phyloP scores from a whole-genome alignment of 495 filamentous ascomycete genomes.

The Penicillium cosmopolitanum region DNA sequence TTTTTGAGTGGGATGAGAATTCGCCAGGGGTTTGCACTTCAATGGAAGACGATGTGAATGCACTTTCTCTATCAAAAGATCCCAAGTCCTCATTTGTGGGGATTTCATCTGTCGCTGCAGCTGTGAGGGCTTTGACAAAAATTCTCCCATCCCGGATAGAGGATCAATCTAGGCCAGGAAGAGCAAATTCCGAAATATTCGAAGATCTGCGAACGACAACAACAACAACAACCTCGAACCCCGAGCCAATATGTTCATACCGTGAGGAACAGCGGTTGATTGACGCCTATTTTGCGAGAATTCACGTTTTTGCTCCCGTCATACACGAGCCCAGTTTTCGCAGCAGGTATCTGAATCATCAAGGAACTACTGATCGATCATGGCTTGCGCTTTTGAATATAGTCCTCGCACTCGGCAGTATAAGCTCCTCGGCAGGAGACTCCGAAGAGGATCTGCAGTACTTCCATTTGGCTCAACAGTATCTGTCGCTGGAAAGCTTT shows the following conservation, averaged over 20 bases:
- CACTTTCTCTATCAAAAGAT: constrained; percentile 7
- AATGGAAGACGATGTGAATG: constrained; percentile 17
- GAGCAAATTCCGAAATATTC: not conserved
- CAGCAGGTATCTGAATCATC: constrained; percentile 12
- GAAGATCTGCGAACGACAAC: not conserved
- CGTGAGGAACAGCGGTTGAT: constrained; percentile 19
- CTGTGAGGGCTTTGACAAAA: constrained; percentile 7
- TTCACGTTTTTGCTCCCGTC: constrained; percentile 13
- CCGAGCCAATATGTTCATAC: constrained; percentile 9
- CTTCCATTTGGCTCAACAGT: constrained; percentile 65
- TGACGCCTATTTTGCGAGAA: constrained; percentile 10
- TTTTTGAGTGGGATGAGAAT: constrained; percentile 19
- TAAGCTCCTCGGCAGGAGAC: constrained; percentile 65
- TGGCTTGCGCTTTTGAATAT: constrained; percentile 74
- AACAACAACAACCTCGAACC: not conserved
- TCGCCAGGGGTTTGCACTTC: not conserved
- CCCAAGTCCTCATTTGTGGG: constrained; percentile 16
- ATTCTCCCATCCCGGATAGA: constrained; percentile 5
- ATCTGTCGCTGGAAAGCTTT: constrained; percentile 65
- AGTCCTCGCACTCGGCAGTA: constrained; percentile 71
- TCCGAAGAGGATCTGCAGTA: constrained; percentile 65
- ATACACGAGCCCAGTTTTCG: constrained; percentile 18
- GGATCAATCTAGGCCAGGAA: not conserved
- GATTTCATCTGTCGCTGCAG: constrained; percentile 16
- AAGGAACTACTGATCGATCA: constrained; percentile 49